Percentiles rank a stretch among this genome's conserved stretches.
Evolutionary conservation across 768 basidiomycete species (phyloP).

Genomic region (Pseudohyphozyma bogoriensis): DNA sequence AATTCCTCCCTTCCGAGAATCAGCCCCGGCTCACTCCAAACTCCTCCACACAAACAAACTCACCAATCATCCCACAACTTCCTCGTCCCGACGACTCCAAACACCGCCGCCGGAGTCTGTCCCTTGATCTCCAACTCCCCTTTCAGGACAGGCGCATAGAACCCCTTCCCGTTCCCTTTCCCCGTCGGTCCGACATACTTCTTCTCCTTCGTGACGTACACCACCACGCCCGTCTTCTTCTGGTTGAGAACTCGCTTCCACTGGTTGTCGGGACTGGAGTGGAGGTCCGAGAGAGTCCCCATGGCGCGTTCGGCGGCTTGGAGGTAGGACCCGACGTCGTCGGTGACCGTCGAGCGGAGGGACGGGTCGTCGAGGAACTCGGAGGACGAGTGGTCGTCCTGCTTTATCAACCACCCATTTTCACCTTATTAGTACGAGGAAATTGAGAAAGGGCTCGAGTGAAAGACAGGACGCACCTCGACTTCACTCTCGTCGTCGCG

Average conservation of each 20-base stretch:
- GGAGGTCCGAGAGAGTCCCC: conserved; percentile 15
- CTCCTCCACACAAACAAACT: neutral
- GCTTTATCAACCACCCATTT: too few species aligned
- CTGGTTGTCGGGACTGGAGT: conserved; percentile 3
- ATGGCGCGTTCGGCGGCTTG: conserved; percentile 18
- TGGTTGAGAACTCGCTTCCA: conserved; percentile 27
- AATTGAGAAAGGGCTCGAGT: too few species aligned
- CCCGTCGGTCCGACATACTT: conserved; percentile 9
- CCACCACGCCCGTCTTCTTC: conserved; percentile 15
- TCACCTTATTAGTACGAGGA: too few species aligned
- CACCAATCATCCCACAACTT: conserved; percentile 32
- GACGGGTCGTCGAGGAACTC: neutral
- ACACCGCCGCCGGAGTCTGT: conserved; percentile 20
- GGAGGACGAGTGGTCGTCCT: neutral
- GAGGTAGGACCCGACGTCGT: conserved; percentile 14
- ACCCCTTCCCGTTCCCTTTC: conserved; percentile 8
- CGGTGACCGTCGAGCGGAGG: conserved; percentile 1
- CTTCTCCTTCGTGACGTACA: conserved; percentile 20
- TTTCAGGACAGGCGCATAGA: conserved; percentile 18
- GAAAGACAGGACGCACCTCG: too few species aligned
- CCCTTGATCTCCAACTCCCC: conserved; percentile 25
- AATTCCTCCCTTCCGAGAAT: too few species aligned
- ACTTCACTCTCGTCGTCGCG: too few species aligned
- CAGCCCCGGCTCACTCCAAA: too few species aligned
- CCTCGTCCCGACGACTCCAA: conserved; percentile 23